These are phyloP conservation scores for Pseudopithomyces chartarum DNA, from an alignment of 2,329 filamentous ascomycete genomes.

Conservation along the genomic window DNA sequence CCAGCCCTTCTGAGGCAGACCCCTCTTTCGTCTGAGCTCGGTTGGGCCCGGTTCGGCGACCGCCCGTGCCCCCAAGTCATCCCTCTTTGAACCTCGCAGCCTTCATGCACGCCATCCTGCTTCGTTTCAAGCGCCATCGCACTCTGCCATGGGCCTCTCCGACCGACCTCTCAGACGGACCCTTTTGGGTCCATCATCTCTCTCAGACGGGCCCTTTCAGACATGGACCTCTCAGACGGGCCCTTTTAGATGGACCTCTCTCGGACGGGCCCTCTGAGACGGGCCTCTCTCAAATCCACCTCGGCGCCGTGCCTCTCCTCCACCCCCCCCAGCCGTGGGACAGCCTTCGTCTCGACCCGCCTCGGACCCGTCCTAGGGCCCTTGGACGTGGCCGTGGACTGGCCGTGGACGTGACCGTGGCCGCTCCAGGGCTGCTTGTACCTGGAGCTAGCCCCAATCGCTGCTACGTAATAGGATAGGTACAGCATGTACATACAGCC, in stretches of 20 bases:
- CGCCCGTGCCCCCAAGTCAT: constrained; percentile 22
- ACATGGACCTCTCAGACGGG: no score
- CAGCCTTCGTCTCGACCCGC: no score
- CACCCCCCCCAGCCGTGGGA: no score
- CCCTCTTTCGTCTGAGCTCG: constrained; percentile 35
- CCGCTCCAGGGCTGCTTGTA: constrained; percentile 22
- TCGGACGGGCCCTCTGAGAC: no score
- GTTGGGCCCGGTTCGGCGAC: constrained; percentile 24
- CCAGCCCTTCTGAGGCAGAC: constrained; percentile 24
- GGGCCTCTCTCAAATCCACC: no score
- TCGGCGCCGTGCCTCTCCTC: no score
- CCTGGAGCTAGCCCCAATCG: constrained; percentile 32
- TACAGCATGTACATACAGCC: no score
- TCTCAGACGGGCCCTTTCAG: no score
- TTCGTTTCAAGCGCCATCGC: constrained; percentile 42
- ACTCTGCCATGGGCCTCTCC: constrained; percentile 22
- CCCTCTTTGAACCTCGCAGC: constrained; percentile 31
- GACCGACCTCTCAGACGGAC: no score
- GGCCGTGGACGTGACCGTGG: constrained; percentile 4
- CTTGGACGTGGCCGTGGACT: constrained; percentile 3
- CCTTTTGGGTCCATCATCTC: no score
- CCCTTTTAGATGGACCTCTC: no score
- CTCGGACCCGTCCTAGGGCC: constrained; percentile 20
- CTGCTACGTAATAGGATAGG: constrained; percentile 21
- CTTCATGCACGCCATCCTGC: constrained; percentile 44